Conservation (phyloP, 257 asterid genomes). For the Plantago elongata region DNA sequence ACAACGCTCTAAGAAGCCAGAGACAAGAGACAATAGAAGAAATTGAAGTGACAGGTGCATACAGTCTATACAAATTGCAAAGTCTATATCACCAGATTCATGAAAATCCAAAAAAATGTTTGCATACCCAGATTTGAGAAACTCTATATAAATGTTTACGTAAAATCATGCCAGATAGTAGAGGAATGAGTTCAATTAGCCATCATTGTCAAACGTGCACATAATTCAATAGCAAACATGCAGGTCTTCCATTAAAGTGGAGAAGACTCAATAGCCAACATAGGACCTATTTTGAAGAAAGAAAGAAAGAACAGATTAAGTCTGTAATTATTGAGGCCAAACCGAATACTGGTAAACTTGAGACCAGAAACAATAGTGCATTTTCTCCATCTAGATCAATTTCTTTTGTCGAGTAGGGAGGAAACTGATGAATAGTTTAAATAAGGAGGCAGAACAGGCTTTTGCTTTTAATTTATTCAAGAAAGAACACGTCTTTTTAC, state of each 20-base stretch:
- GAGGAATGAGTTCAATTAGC: constrained; percentile 11
- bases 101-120: neutral
- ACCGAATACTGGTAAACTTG: neutral
- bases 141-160: neutral
- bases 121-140: neutral
- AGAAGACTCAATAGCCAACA: constrained; percentile 12
- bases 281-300: too few species aligned
- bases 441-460: too few species aligned
- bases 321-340: neutral
- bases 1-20: constrained; percentile 14
- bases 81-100: too few species aligned
- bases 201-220: neutral
- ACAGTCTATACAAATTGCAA: too few species aligned
- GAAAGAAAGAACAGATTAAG: neutral
- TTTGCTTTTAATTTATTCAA: neutral
- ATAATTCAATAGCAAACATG: neutral
- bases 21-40: constrained; percentile 15
- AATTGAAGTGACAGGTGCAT: neutral
- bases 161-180: neutral
- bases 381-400: neutral
- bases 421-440: neutral
- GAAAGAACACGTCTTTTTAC: neutral
- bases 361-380: neutral
- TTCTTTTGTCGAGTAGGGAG: neutral
- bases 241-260: neutral